Evolutionary conservation across 2,329 filamentous ascomycete genomes (phyloP), one percentile per base, ranked within the genome.

Genomic region (Tolypocladium pustulatum): DNA sequence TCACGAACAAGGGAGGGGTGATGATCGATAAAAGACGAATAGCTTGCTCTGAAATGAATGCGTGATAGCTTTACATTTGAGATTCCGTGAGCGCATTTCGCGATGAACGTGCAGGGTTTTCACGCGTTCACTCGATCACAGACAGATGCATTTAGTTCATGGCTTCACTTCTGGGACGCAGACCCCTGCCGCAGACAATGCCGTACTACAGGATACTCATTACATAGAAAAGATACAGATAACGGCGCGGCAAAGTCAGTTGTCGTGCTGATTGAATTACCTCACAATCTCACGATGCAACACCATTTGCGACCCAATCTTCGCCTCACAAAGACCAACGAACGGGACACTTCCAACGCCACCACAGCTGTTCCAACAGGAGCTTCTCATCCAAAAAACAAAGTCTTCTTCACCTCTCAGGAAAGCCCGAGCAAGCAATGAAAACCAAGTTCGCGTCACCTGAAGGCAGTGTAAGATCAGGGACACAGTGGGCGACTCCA

Each of bases 371-470:
- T 25, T 30, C 27, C 2, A n/a, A n/a, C 46, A 20, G 17, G 2
- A 40, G 17, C 4, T 20, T 10, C 3, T 27, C 13, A 20, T 10
- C 17, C 43, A 49, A 30, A 9, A 10, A 3, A 55, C 1, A 41
- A 41, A 87, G 89, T 70, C 74, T 74, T 75, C 73, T 65, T 76
- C 73, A 72, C 72, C 38, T n/a, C 67, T 34, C 66, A 62, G 65
- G 68, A 63, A 71, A 69, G 70, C 72, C 71, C 56, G 65, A 66
- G 63, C 57, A 60, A 54, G 71, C 66, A 76, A 76, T 71, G 74
- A 76, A 75, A 69, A 65, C 58, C 64, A 57, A 58, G 60, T 72
- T 76, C 71, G 73, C 74, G 71, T 76, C 73, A 64, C 73, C 72
- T 73, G 72, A 72, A 75, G 68, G 71, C 71, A 75, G 72, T 75